Evolutionary conservation across 495 filamentous ascomycete genomes (phyloP), one percentile per base, ranked within the genome.

Genomic region (Evernia prunastri): DNA sequence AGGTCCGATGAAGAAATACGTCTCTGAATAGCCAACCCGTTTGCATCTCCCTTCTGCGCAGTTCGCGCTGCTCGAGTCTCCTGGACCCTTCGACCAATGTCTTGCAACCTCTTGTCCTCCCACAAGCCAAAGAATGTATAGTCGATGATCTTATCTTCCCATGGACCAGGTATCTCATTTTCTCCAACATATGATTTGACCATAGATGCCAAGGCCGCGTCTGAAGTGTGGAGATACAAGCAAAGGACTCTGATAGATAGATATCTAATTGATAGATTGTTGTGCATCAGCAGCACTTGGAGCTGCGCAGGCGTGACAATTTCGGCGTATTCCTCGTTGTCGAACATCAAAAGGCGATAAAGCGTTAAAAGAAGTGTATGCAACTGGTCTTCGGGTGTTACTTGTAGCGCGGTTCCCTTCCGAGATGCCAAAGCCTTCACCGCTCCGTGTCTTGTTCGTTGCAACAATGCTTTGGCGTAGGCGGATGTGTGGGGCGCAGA

Each of bases 51-150:
- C 11, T 6, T 18, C 1, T 37, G 10, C 20, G 43, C 33, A 36
- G 27, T 27, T 25, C 56, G 60, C 47, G 57, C 53, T 31, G 71
- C 63, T 51, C 66, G 70, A 69, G 81, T 71, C 75, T 75, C 65
- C 72, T 72, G 64, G 61, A 76, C 72, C 62, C 75, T 70, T 20
- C 70, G 74, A 56, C 72, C 66, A 40, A 81, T 68, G 43, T 80
- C 69, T 54, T 75, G 69, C 25, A 76, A 71, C 60, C 82, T 75
- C 36, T 77, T 73, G 67, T 90, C 86, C 73, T 96, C 92, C 80
- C 92, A 89, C 53, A 97, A 72, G 45, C 84, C 84, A 54, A 97
- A 78, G 72, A 96, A 93, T 35, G 85, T 82, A 76, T 93, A 97
- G 72, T 97, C 91, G 49, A 95, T 86, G 47, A 72, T 71, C 60